These are phyloP conservation scores for Tricholoma bakamatsutake DNA, from an alignment of 768 basidiomycete species.

Conservation along the genomic window DNA sequence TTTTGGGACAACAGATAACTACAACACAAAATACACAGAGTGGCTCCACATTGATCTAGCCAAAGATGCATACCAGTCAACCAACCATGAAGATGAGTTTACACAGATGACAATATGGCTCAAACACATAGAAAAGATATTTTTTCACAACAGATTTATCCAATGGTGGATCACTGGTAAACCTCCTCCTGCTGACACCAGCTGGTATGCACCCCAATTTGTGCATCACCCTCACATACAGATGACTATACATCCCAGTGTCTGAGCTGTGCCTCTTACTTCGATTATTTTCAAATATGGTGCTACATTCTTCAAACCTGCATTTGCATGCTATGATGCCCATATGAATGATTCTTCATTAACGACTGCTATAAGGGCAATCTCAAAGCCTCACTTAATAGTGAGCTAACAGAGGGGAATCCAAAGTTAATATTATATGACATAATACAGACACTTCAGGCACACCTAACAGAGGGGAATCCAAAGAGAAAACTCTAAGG, in stretches of 20 bases:
- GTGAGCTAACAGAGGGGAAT: too few relatives aligned
- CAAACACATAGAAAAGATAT: conserved; percentile 4
- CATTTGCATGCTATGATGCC: too few relatives aligned
- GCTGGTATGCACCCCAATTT: conserved; percentile 8
- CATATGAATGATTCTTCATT: conserved; percentile 12
- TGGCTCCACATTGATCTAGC: conserved; percentile 9
- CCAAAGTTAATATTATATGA: too few relatives aligned
- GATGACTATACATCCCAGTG: conserved; percentile 21
- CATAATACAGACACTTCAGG: too few relatives aligned
- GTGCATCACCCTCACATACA: conserved; percentile 5
- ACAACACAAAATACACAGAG: conserved; percentile 21
- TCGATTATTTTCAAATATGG: conserved; percentile 18
- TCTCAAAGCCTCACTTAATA: too few relatives aligned
- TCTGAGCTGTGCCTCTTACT: conserved; percentile 17
- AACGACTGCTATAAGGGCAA: too few relatives aligned
- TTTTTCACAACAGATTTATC: neutral
- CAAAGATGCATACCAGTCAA: conserved; percentile 10
- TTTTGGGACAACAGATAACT: conserved; percentile 21
- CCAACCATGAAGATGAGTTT: too few relatives aligned
- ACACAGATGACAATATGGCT: too few relatives aligned
- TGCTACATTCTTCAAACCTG: conserved; percentile 17
- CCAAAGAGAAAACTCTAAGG: too few relatives aligned
- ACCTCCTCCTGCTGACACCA: neutral
- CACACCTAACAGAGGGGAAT: too few relatives aligned
- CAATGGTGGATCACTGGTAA: too few relatives aligned